Evolutionary conservation across 768 basidiomycete species (phyloP).

Genomic region (Phylloporus rhodoxanthus): DNA sequence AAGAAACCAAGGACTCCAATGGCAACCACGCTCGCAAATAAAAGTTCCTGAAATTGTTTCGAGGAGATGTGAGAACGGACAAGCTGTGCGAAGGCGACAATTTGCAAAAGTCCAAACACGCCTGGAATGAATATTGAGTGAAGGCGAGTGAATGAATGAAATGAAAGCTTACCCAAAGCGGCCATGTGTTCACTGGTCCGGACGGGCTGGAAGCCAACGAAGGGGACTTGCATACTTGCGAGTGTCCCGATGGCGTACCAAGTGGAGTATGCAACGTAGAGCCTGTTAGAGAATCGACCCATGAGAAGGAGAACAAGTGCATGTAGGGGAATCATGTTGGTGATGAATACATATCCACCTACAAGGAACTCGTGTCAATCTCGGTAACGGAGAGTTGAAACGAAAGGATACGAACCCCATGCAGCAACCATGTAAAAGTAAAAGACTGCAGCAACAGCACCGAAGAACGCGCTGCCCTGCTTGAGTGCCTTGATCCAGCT

Average conservation of each 20-base stretch:
- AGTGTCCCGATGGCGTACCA: conserved; percentile 99
- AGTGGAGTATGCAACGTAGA: conserved; percentile 92
- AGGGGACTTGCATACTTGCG: conserved; percentile 98
- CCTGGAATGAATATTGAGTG: conserved; percentile 39
- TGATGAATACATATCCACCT: conserved; percentile 99
- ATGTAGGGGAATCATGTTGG: conserved; percentile 99
- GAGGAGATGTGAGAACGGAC: conserved; percentile 86
- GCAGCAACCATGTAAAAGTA: conserved; percentile 99
- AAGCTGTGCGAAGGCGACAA: conserved; percentile 88
- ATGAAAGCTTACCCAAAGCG: conserved; percentile 63
- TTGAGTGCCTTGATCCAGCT: conserved; percentile 96
- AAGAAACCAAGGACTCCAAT: conserved; percentile 66
- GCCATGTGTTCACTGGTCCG: conserved; percentile 98
- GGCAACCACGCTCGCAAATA: conserved; percentile 62
- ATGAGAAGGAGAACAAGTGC: conserved; percentile 91
- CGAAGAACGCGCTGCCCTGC: conserved; percentile 86
- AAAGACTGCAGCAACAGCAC: conserved; percentile 86
- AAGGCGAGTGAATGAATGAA: background rate
- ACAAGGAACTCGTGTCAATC: conserved; percentile 8
- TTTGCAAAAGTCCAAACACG: conserved; percentile 94
- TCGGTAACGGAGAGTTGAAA: background rate
- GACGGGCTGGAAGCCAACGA: conserved; percentile 98
- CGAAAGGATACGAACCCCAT: conserved; percentile 63
- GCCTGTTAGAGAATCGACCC: conserved; percentile 87
- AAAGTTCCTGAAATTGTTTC: conserved; percentile 83